Percentiles rank a stretch among this genome's conserved stretches.
phyloP scores from a whole-genome alignment of 768 basidiomycete species.

The Lactarius sanguifluus region DNA sequence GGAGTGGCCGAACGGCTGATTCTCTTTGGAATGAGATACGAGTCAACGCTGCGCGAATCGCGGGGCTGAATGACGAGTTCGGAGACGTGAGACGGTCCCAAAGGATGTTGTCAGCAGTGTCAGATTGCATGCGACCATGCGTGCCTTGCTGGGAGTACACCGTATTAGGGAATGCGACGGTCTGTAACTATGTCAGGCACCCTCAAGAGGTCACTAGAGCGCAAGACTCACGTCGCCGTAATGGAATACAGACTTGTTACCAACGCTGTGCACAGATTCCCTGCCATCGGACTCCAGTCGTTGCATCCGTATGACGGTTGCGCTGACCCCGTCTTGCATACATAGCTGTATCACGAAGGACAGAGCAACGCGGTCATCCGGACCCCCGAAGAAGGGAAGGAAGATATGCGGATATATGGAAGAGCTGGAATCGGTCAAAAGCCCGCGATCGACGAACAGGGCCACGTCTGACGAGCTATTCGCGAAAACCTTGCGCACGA shows the following conservation, averaged over 20 bases:
- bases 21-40: slow-evolving; percentile 62
- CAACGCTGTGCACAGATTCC: slow-evolving; percentile 35
- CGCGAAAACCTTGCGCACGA: slow-evolving; percentile 79
- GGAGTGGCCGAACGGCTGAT: slow-evolving; percentile 55
- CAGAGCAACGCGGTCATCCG: slow-evolving; percentile 87
- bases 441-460: slow-evolving; percentile 79
- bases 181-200: slow-evolving; percentile 37
- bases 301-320: slow-evolving; percentile 67
- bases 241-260: slow-evolving; percentile 28
- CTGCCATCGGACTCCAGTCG: slow-evolving; percentile 43
- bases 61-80: slow-evolving; percentile 32
- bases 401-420: slow-evolving; percentile 60
- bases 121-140: slow-evolving; percentile 66
- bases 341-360: slow-evolving; percentile 80
- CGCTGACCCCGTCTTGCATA: slow-evolving; percentile 58
- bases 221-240: slow-evolving; percentile 36
- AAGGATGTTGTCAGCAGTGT: slow-evolving; percentile 76
- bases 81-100: slow-evolving; percentile 64
- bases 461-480: slow-evolving; percentile 75
- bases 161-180: slow-evolving; percentile 60
- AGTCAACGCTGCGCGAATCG: slow-evolving; percentile 46
- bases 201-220: background rate
- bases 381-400: slow-evolving; percentile 91
- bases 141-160: slow-evolving; percentile 66
- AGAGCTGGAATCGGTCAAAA: slow-evolving; percentile 35